These are phyloP conservation scores for Penicillium ucsense DNA, from an alignment of 495 filamentous ascomycete genomes.

Conservation along the genomic window DNA sequence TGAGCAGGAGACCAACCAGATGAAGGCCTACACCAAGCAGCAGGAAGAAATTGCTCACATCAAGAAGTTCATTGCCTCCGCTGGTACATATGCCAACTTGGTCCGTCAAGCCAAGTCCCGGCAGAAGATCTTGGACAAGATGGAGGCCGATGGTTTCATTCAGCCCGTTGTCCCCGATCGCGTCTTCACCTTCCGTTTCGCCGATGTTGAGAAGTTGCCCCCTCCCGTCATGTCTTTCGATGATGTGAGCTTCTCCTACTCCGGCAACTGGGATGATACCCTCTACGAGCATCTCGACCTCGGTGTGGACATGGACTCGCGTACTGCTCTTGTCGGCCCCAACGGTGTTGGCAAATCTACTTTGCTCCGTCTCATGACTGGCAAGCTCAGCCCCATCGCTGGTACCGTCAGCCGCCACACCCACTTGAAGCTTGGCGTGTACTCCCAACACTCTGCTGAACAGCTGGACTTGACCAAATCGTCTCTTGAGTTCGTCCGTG, in stretches of 20 bases:
- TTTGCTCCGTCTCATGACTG: conserved; percentile 92
- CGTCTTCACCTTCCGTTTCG: conserved; percentile 97
- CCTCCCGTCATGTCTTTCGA: conserved; percentile 95
- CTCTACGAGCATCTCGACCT: conserved; percentile 95
- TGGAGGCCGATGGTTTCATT: conserved; percentile 98
- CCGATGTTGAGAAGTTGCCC: conserved; percentile 95
- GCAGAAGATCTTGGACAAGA: conserved; percentile 99
- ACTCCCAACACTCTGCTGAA: conserved; percentile 96
- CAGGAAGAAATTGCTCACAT: conserved; percentile 99
- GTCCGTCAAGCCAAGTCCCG: conserved; percentile 97
- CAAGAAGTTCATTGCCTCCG: conserved; percentile 99
- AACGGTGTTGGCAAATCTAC: conserved; percentile 99
- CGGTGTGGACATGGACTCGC: conserved; percentile 98
- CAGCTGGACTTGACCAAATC: conserved; percentile 98
- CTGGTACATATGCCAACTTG: conserved; percentile 99
- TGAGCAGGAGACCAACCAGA: conserved; percentile 96
- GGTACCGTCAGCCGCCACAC: conserved; percentile 85
- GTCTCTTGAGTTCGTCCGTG: conserved; percentile 91
- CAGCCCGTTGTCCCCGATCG: conserved; percentile 77
- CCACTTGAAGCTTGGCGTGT: conserved; percentile 95
- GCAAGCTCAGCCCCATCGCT: conserved; percentile 76
- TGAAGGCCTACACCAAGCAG: conserved; percentile 97
- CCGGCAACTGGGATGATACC: conserved; percentile 77
- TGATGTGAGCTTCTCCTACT: conserved; percentile 96
- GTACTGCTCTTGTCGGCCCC: conserved; percentile 91